These are phyloP conservation scores for Colletotrichum kahawae DNA, from an alignment of 2,329 filamentous ascomycete genomes.

Conservation along the genomic window DNA sequence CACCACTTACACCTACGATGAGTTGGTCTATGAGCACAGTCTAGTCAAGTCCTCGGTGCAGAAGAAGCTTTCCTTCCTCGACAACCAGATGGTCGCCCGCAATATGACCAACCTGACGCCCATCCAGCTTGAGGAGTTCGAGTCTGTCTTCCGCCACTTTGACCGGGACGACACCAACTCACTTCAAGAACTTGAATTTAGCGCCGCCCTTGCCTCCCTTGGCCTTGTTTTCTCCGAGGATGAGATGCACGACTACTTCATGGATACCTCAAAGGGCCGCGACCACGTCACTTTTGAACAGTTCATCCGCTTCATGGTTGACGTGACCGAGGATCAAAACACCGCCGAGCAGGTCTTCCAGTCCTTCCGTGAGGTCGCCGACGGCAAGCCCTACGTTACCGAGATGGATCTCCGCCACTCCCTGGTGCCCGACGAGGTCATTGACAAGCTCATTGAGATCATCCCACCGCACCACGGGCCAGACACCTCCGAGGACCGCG, in stretches of 20 bases:
- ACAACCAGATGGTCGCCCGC: conserved; percentile 97
- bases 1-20: conserved; percentile 98
- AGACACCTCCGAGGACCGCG: conserved; percentile 83
- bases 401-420: conserved; percentile 96
- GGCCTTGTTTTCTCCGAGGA: conserved; percentile 96
- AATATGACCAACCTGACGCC: conserved; percentile 99
- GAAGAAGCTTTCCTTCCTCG: conserved; percentile 95
- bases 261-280: conserved; percentile 80
- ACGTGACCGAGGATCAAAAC: conserved; percentile 98
- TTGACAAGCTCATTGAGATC: conserved; percentile 86
- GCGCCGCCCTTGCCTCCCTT: conserved; percentile 90
- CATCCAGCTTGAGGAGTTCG: conserved; percentile 97
- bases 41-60: conserved; percentile 91
- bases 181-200: conserved; percentile 92
- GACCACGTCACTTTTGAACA: conserved; percentile 95
- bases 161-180: conserved; percentile 92
- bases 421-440: conserved; percentile 94
- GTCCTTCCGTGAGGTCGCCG: conserved; percentile 94
- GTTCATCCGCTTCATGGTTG: conserved; percentile 99
- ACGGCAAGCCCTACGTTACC: conserved; percentile 98
- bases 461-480: conserved; percentile 87
- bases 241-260: conserved; percentile 96
- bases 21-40: conserved; percentile 90
- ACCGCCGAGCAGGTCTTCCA: conserved; percentile 98
- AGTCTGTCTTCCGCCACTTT: conserved; percentile 97